Conservation (phyloP, 2,329 filamentous ascomycete species). For the Sclerotinia trifoliorum region DNA sequence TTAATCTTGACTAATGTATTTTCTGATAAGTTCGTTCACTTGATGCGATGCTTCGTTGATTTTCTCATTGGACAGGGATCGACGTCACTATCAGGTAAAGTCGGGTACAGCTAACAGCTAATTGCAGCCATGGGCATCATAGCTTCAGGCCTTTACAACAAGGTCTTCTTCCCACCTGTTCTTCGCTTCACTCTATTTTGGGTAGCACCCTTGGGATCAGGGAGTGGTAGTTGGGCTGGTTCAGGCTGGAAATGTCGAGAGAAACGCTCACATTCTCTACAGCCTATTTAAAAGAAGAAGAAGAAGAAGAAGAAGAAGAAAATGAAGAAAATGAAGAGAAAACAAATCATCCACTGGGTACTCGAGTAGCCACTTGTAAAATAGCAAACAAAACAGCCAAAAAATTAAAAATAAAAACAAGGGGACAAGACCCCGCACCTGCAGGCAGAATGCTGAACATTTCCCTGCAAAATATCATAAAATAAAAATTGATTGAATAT, state of each 20-base stretch:
- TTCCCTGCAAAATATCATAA: background rate
- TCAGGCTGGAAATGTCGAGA: slow-evolving; percentile 3
- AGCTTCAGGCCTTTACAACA: background rate
- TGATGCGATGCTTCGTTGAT: background rate
- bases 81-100: slow-evolving; percentile 11
- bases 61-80: slow-evolving; percentile 16
- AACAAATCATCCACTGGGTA: slow-evolving; percentile 3
- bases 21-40: background rate
- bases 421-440: background rate
- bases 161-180: background rate
- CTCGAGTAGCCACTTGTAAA: background rate
- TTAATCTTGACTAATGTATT: too few relatives aligned
- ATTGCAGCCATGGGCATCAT: background rate
- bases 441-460: background rate
- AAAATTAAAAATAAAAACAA: background rate
- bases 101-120: background rate
- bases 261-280: background rate
- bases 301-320: too few relatives aligned
- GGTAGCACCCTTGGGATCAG: background rate
- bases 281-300: background rate
- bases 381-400: background rate
- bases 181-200: background rate
- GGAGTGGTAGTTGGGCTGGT: background rate
- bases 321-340: background rate
- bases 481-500: background rate